Percentiles rank a stretch among this genome's conserved stretches.
phyloP scores from a whole-genome alignment of 306 rosid genomes.

The Geum urbanum region DNA sequence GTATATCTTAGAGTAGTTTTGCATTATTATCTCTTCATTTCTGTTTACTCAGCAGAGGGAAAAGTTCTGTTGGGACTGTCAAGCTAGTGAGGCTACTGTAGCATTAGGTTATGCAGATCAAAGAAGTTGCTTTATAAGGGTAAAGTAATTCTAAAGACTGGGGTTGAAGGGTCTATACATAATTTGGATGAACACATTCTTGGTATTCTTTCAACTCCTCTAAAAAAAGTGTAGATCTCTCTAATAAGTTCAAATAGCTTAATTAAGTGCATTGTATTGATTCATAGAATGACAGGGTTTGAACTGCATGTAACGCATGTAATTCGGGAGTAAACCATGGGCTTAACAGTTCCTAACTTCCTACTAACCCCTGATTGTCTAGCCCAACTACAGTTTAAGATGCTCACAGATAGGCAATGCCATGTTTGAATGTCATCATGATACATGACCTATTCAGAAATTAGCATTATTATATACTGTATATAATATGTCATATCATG shows the following conservation, averaged over 20 bases:
- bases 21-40: not conserved
- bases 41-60: not conserved
- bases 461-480: not conserved
- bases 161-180: not conserved
- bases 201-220: not conserved
- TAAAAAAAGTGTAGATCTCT: not conserved
- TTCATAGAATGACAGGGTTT: not conserved
- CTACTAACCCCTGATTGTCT: slow-evolving; percentile 1
- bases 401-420: slow-evolving; percentile 1
- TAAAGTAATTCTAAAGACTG: too few species aligned
- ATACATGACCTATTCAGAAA: not conserved
- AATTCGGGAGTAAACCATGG: not conserved
- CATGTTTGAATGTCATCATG: not conserved
- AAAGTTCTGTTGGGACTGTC: not conserved
- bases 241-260: not conserved
- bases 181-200: not conserved
- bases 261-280: not conserved
- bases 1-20: not conserved
- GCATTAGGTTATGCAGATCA: not conserved
- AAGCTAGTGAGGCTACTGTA: not conserved
- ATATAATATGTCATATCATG: too few species aligned
- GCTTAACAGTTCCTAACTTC: not conserved
- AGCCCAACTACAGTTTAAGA: not conserved
- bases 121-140: not conserved
- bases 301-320: not conserved